Evolutionary conservation across 805 yeast genomes (phyloP).

Genomic region (Yarrowia sp.): DNA sequence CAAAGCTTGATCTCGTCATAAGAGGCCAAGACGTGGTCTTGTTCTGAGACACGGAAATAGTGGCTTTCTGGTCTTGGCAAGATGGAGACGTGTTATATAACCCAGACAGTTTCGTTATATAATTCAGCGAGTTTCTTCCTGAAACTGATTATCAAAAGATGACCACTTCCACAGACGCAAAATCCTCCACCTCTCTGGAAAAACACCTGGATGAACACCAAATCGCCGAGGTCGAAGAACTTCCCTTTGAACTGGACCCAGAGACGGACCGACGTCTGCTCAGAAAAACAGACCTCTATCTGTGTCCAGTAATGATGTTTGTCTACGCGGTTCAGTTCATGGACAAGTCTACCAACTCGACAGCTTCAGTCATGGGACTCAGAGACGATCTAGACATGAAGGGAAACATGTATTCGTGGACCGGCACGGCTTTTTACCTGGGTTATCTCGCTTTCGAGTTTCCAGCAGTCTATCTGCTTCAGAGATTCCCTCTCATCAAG

Average conservation of each 20-base stretch:
- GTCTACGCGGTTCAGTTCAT: background rate
- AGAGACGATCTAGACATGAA: background rate
- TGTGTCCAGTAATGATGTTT: background rate
- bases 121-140: no score
- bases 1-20: background rate
- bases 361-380: background rate
- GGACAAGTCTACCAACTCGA: background rate
- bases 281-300: background rate
- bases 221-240: background rate
- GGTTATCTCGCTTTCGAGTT: background rate
- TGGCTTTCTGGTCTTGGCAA: no score
- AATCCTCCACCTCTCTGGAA: background rate
- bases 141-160: no score
- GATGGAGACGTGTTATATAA: background rate
- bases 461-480: background rate
- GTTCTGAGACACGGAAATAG: background rate
- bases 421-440: background rate
- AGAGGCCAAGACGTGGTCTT: background rate
- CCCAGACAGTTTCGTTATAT: no score
- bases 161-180: background rate
- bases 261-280: background rate
- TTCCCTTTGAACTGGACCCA: background rate
- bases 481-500: background rate
- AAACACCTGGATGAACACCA: background rate
- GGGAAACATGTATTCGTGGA: conserved; percentile 8